A percentile compares a stretch with the other conserved stretches of the same genome.
These are phyloP conservation scores for Fomitopsis pinicola DNA, from an alignment of 1,284 basidiomycete genomes.

Conservation along the genomic window DNA sequence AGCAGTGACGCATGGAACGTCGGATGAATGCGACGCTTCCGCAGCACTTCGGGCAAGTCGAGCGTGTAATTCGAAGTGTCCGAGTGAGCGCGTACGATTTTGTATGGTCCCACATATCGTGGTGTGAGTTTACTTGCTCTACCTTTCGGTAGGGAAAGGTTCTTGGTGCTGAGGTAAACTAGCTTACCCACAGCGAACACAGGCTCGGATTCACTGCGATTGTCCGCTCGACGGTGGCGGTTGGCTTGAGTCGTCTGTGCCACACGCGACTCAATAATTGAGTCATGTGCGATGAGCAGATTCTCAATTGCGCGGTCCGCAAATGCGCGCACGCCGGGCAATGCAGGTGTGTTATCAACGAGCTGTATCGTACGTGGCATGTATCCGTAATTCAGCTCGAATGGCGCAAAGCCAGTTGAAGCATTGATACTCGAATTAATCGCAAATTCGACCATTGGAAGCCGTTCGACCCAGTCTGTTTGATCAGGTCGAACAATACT, in stretches of 20 bases:
- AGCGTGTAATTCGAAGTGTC: slow-evolving; percentile 22
- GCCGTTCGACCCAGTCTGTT: slow-evolving; percentile 27
- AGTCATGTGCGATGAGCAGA: slow-evolving; percentile 21
- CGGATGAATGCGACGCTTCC: slow-evolving; percentile 19
- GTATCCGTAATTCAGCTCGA: slow-evolving; percentile 31
- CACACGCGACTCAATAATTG: slow-evolving; percentile 18
- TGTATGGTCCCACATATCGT: slow-evolving; percentile 30
- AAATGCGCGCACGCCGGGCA: slow-evolving; percentile 19
- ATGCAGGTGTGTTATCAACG: neutral
- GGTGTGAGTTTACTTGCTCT: slow-evolving; percentile 28
- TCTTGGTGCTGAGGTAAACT: slow-evolving; percentile 32
- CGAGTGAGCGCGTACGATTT: slow-evolving; percentile 12
- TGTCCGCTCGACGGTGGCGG: slow-evolving; percentile 10
- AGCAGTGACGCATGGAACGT: slow-evolving; percentile 26
- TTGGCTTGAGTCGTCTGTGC: slow-evolving; percentile 24
- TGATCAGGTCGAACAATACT: slow-evolving; percentile 26
- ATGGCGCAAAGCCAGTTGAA: slow-evolving; percentile 31
- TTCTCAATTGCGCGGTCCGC: slow-evolving; percentile 10
- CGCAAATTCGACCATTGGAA: slow-evolving; percentile 31
- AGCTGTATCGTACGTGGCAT: slow-evolving; percentile 12
- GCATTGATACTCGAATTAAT: slow-evolving; percentile 28
- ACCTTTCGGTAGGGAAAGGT: slow-evolving; percentile 30
- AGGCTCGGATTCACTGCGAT: slow-evolving; percentile 3
- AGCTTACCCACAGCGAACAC: slow-evolving; percentile 13
- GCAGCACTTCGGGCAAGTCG: slow-evolving; percentile 23